Conservation (phyloP, 2,329 filamentous ascomycete genomes). For the Epicoccum nigrum region DNA sequence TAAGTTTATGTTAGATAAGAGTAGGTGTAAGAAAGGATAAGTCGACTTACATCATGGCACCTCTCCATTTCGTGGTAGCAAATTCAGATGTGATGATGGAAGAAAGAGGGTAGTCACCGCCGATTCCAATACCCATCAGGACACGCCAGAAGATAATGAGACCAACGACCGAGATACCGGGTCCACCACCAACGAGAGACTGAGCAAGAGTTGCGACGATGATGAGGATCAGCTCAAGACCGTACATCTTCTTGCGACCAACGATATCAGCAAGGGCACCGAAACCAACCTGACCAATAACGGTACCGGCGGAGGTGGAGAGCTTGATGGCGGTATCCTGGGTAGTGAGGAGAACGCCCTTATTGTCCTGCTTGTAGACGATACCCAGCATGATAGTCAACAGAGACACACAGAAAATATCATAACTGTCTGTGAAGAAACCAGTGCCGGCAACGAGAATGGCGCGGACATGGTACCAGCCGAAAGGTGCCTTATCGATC, state of each 20-base stretch:
- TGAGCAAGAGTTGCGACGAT: constrained; percentile 49
- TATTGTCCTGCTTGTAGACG: constrained; percentile 68
- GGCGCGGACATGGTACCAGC: constrained; percentile 81
- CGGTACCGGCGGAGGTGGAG: constrained; percentile 81
- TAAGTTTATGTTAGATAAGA: too few species aligned
- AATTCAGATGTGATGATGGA: constrained; percentile 76
- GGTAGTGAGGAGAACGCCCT: constrained; percentile 61
- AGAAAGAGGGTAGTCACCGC: constrained; percentile 82
- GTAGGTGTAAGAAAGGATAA: too few species aligned
- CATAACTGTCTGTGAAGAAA: constrained; percentile 87
- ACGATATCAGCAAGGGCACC: constrained; percentile 68
- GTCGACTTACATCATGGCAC: constrained; percentile 53
- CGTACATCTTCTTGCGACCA: constrained; percentile 85
- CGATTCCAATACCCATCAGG: constrained; percentile 50
- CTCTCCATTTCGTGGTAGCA: constrained; percentile 50
- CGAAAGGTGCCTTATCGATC: constrained; percentile 80
- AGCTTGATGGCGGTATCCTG: constrained; percentile 89
- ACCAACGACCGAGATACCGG: constrained; percentile 46
- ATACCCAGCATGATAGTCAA: constrained; percentile 73
- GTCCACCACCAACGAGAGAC: constrained; percentile 41
- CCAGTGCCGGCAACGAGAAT: constrained; percentile 78
- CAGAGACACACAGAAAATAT: constrained; percentile 59
- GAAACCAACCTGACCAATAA: constrained; percentile 81
- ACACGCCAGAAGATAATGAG: constrained; percentile 51
- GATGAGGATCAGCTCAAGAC: constrained; percentile 54